A percentile compares a stretch with the other conserved stretches of the same genome.
Evolutionary conservation across 1,284 basidiomycete species (phyloP).

Genomic region (Leccinum pallidistipes): DNA sequence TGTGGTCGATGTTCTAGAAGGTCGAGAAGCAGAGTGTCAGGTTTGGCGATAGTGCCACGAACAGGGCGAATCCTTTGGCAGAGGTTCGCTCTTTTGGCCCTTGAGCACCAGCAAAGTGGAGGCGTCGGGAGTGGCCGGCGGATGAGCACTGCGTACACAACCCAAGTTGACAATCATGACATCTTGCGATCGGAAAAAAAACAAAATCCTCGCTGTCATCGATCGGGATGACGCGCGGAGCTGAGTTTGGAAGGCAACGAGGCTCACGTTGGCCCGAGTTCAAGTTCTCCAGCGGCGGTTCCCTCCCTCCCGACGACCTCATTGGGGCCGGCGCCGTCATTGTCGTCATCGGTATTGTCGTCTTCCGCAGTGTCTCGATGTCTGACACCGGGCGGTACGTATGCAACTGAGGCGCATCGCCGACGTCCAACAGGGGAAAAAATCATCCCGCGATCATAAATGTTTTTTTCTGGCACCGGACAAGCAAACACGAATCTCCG

Average conservation of each 20-base stretch:
- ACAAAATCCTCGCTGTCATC: conserved; percentile 18
- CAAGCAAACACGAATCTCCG: conserved; percentile 1
- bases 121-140: background rate
- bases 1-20: conserved; percentile 23
- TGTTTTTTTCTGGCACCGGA: conserved; percentile 2
- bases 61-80: background rate
- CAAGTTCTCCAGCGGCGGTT: background rate
- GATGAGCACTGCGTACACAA: background rate
- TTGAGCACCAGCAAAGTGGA: background rate
- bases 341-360: background rate
- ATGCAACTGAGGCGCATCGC: conserved; percentile 10
- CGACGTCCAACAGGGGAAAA: background rate
- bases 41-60: background rate
- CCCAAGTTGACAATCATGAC: conserved; percentile 14
- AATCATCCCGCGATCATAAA: background rate
- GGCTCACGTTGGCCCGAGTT: background rate
- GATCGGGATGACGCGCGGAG: conserved; percentile 25
- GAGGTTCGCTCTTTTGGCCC: background rate
- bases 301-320: background rate
- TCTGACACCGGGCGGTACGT: background rate
- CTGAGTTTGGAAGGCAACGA: conserved; percentile 17
- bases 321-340: background rate
- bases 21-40: conserved; percentile 13
- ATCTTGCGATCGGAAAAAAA: conserved; percentile 25
- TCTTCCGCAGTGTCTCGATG: background rate